Evolutionary conservation across 169 alveolate species (phyloP).

Genomic region (Plasmodium vivax): DNA sequence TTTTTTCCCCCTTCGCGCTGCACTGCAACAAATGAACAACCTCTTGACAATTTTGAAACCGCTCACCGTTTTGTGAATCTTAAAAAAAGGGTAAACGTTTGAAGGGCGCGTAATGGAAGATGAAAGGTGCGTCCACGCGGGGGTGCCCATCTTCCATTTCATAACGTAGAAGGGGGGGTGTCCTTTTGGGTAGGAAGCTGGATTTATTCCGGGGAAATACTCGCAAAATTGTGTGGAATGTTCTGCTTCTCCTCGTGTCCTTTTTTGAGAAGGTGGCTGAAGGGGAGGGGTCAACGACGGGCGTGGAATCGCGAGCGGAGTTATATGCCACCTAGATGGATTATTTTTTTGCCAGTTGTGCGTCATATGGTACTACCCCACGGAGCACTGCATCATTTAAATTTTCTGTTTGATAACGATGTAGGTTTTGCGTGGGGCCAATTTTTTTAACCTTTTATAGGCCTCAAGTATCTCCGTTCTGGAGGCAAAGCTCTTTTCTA

Average conservation of each 20-base stretch:
- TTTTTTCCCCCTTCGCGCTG: neutral
- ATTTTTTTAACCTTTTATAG: conserved; percentile 1
- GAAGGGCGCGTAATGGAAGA: neutral
- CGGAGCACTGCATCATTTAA: neutral
- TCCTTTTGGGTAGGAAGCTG: neutral
- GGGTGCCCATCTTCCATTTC: neutral
- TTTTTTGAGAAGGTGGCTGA: neutral
- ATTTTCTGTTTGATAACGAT: neutral
- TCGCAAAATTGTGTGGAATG: neutral
- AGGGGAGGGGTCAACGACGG: neutral
- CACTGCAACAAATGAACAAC: conserved; percentile 3
- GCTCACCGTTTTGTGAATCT: neutral
- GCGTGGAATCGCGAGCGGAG: neutral
- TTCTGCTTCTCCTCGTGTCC: neutral
- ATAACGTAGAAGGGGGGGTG: neutral
- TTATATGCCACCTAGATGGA: neutral
- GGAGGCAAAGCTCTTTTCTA: conserved; percentile 24
- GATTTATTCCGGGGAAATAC: neutral
- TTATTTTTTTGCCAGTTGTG: neutral
- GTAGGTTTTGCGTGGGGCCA: neutral
- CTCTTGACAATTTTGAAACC: conserved; percentile 3
- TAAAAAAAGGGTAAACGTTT: neutral
- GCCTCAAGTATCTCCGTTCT: conserved; percentile 17
- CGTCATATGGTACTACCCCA: neutral
- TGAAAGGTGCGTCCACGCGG: neutral